Base-by-base conservation (phyloP, 176 grass and related monocot genomes). In the Melocanna baccifera region DNA sequence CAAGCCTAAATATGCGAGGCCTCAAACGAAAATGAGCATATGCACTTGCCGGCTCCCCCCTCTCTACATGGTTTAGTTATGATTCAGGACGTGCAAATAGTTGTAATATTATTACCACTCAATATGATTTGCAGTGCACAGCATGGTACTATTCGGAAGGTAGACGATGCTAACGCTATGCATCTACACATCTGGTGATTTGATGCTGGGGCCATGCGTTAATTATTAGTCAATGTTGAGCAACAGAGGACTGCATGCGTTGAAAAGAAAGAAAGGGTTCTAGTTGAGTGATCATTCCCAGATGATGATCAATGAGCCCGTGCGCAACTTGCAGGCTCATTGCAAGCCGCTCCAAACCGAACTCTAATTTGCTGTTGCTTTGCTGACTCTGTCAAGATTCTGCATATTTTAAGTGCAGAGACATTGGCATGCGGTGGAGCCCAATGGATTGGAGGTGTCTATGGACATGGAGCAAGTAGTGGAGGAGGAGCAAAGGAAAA, bases 351-450 rank as follows among this genome's bases (percentile, higher is more conserved):
- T 62, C 67, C 25, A 36, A 26, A 23, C 69, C 36, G 65, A 71
- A 70, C 83, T 48, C 52, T 69, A 61, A 46, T 85, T 78, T 47
- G 48, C 46, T 69, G 64, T 37, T 71, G 66, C 65, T 79, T 79
- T 67, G 71, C 82, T 67, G 76, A 62, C 39, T 30, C 39, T 28
- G 29, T 26, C 28, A 64, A 28, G 28, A 65, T 62, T 2, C 25
- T 36, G 62, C 12, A 15, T 26, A 4, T 37, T 56, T 74, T 12
- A 10, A 40, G 20, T 29, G 47, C 48, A 2, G 6, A 30, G 70
- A 70, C 86, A 71, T 40, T 9, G 25, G 25, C 53, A 78, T 88
- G 56, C 46, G 86, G 65, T 45, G 71, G 73, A 65, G 52, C 86
- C 51, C 42, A 19, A 25, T 69, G 42, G 50, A 67, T 25, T 23